These are phyloP conservation scores for Eucalyptus cloeziana DNA, from an alignment of 345 rosid species.

Conservation along the genomic window DNA sequence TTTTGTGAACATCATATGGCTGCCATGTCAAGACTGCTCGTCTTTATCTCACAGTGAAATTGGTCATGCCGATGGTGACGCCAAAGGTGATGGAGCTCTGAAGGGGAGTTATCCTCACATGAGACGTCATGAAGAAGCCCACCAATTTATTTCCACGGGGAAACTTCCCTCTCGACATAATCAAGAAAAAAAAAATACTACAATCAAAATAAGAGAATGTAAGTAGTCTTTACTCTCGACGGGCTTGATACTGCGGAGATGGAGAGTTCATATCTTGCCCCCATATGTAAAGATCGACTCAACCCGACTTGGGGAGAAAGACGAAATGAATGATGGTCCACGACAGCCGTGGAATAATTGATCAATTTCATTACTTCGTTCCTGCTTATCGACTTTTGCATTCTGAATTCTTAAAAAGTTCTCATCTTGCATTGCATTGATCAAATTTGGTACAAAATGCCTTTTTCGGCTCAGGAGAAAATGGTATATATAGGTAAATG, in stretches of 20 bases:
- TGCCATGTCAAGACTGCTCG: fast-evolving
- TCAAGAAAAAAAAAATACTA: not conserved
- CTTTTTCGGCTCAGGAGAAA: fast-evolving
- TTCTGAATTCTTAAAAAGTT: not conserved
- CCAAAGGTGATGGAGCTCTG: not conserved
- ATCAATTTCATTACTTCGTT: not conserved
- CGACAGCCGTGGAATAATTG: not conserved
- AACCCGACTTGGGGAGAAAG: not conserved
- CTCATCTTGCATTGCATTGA: not conserved
- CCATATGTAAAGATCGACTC: not conserved
- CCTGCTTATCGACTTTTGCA: not conserved
- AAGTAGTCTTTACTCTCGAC: not conserved
- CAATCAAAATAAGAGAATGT: not conserved
- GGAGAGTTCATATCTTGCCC: not conserved
- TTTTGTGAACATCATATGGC: fast-evolving
- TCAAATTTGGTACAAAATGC: not conserved
- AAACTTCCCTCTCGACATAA: not conserved
- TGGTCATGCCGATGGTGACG: not conserved
- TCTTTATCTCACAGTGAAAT: not conserved
- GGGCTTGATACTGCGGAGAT: not conserved
- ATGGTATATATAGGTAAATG: fast-evolving
- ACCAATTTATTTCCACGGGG: not conserved
- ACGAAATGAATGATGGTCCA: not conserved
- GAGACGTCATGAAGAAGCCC: not conserved
- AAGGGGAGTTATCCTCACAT: not conserved